Percentiles rank a stretch among this genome's conserved stretches.
Evolutionary conservation across 1,139 yeast genomes (phyloP).

Genomic region (Candida tunisiensis): DNA sequence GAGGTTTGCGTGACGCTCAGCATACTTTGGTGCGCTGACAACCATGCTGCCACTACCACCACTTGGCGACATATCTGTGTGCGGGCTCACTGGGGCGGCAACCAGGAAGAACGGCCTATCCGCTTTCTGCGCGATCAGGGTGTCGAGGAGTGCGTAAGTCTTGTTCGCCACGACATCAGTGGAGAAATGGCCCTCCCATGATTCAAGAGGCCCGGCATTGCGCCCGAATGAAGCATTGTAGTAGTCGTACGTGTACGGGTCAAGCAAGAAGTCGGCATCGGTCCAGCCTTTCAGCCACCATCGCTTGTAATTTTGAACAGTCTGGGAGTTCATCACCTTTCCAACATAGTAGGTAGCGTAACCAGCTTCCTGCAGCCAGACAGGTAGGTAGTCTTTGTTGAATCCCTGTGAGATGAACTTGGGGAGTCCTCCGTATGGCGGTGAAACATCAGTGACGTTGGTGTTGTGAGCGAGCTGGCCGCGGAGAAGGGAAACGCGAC

Average conservation of each 20-base stretch:
- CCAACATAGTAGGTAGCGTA: constrained; percentile 4
- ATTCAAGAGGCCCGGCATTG: constrained; percentile 2
- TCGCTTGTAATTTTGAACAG: constrained; percentile 2
- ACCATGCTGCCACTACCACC: constrained; percentile 1
- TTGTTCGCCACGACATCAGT: constrained; percentile 3
- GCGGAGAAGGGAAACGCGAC: constrained; percentile 3
- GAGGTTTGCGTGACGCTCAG: constrained; percentile 2
- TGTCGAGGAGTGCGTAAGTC: constrained; percentile 2
- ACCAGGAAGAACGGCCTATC: constrained; percentile 3
- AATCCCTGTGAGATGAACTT: constrained; percentile 3
- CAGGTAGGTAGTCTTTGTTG: constrained; percentile 3
- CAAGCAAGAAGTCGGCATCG: constrained; percentile 3
- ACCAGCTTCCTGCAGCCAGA: constrained; percentile 4
- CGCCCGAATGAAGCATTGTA: constrained; percentile 2
- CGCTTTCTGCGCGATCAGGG: constrained; percentile 1
- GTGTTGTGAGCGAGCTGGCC: constrained; percentile 4
- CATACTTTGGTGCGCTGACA: constrained; percentile 1
- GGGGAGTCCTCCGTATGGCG: constrained; percentile 4
- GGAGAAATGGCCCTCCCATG: constrained; percentile 2
- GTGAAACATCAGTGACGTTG: constrained; percentile 3
- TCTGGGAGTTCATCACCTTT: constrained; percentile 3
- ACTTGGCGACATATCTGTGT: constrained; percentile 1
- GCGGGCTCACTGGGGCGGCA: constrained; percentile 3
- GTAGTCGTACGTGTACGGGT: constrained; percentile 3
- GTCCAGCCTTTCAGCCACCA: constrained; percentile 2